These are phyloP conservation scores for Hamamelis virginiana DNA, from an alignment of 164 flowering plant species.

Conservation along the genomic window DNA sequence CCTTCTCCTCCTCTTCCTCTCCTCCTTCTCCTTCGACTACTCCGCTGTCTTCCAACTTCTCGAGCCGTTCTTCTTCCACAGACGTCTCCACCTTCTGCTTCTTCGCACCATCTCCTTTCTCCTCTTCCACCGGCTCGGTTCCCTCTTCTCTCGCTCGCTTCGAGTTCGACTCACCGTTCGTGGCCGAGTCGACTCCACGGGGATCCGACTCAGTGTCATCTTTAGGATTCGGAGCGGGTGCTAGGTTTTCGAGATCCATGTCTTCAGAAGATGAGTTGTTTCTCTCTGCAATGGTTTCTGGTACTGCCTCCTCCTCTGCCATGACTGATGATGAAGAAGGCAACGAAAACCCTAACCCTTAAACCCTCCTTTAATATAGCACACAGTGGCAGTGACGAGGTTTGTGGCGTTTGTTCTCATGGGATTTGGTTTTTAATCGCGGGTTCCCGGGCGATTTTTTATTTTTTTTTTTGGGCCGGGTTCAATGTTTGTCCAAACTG, in stretches of 20 bases:
- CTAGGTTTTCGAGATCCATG: constrained; percentile 31
- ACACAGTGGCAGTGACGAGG: background rate
- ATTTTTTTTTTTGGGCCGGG: no score
- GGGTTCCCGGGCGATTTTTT: no score
- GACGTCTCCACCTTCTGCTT: constrained; percentile 46
- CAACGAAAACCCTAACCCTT: background rate
- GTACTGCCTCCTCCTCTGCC: constrained; percentile 25
- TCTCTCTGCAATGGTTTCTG: constrained; percentile 12
- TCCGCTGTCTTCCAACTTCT: constrained; percentile 16
- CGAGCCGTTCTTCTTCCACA: constrained; percentile 39
- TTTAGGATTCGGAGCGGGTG: background rate
- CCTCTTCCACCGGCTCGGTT: constrained; percentile 15
- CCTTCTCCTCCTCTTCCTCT: background rate
- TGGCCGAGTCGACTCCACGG: background rate
- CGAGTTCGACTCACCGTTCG: constrained; percentile 15
- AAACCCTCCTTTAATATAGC: no score
- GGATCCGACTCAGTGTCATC: background rate
- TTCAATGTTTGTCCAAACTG: no score
- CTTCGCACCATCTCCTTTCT: constrained; percentile 33
- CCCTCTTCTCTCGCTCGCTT: constrained; percentile 55
- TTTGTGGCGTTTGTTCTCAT: no score
- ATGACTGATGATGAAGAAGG: constrained; percentile 3
- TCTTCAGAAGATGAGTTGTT: constrained; percentile 12
- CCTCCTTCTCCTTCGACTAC: constrained; percentile 8
- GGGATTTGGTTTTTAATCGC: no score